phyloP scores from a whole-genome alignment of 2,329 filamentous ascomycete species.

The Mariannaea elegans region DNA sequence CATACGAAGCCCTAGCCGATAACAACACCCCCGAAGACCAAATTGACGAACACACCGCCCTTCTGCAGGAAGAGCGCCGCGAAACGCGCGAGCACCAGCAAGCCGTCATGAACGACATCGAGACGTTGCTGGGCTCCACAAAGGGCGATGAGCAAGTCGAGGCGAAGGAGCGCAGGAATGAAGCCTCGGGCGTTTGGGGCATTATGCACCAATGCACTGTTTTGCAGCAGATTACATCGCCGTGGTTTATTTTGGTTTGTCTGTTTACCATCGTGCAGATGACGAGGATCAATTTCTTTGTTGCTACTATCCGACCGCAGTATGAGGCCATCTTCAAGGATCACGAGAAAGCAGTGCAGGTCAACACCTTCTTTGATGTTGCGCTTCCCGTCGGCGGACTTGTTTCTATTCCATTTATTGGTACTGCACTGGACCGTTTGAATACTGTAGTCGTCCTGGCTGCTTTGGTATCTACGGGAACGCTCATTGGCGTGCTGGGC shows the following conservation, averaged over 20 bases:
- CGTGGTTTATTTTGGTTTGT: constrained; percentile 87
- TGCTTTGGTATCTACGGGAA: constrained; percentile 75
- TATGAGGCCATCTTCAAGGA: constrained; percentile 79
- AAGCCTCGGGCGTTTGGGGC: constrained; percentile 83
- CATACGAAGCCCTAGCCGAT: constrained; percentile 42
- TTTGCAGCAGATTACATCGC: constrained; percentile 76
- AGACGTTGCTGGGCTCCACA: constrained; percentile 73
- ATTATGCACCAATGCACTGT: constrained; percentile 80
- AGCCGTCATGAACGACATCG: constrained; percentile 74
- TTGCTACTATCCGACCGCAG: constrained; percentile 84
- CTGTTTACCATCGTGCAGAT: constrained; percentile 81
- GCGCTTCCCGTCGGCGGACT: constrained; percentile 84
- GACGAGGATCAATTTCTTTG: constrained; percentile 91
- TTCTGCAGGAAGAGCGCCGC: constrained; percentile 64
- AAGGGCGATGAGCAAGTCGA: constrained; percentile 70
- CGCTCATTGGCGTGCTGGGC: constrained; percentile 79
- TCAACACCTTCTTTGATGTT: constrained; percentile 86
- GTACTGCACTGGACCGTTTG: constrained; percentile 78
- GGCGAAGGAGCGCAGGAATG: constrained; percentile 74
- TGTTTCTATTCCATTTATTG: constrained; percentile 87
- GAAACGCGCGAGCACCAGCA: constrained; percentile 68
- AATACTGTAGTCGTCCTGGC: constrained; percentile 76
- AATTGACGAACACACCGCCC: constrained; percentile 64
- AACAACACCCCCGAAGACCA: constrained; percentile 58
- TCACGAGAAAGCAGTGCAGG: constrained; percentile 65